Evolutionary conservation across 2,329 filamentous ascomycete genomes (phyloP), one percentile per base, ranked within the genome.

Genomic region (Metarhizium sp.): DNA sequence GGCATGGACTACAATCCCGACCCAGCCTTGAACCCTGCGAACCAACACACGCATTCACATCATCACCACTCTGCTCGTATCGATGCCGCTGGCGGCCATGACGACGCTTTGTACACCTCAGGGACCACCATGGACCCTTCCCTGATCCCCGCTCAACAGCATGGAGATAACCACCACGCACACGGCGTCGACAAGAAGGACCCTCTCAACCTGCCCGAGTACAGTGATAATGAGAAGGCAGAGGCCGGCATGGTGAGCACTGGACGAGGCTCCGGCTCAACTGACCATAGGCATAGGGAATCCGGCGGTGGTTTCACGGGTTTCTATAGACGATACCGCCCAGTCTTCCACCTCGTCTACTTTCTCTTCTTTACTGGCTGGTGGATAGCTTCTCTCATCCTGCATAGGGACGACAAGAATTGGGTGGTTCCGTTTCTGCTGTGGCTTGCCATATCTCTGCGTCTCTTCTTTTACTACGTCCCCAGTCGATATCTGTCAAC

Each of bases 381-480:
- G 88, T 92, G 87, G 87, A 86, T 92, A 60, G 84, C 86, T 6
- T 82, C 85, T 54, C 73, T 92, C 50, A 76, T 91, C 57, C 75
- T 90, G 53, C 89, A 92, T 68, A 82, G 82, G 57, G 62, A 86
- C 57, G 83, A 90, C 64, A 78, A 77, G 71, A 90, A 89, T 65
- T 95, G 90, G 90, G 71, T 95, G 55, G 81, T 92, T 51, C 90
- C 91, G 0, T 94, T 95, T 71, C 77, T 95, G 52, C 67, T 96
- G 50, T 95, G 86, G 77, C 80, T 95, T 49, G 78, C 76, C 61
- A 84, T 95, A 62, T 82, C 81, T 11, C 74, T 94, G 52, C 86
- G 91, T 38, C 69, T 95, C 51, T 60, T 95, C 66, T 87, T 86
- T 67, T 82, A 88, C 71, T 84, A 90, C 66, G 73, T 92, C 2